A percentile compares a stretch with the other conserved stretches of the same genome.
These are phyloP conservation scores for Singerocomus inundabilis DNA, from an alignment of 1,284 basidiomycete species.

Conservation along the genomic window DNA sequence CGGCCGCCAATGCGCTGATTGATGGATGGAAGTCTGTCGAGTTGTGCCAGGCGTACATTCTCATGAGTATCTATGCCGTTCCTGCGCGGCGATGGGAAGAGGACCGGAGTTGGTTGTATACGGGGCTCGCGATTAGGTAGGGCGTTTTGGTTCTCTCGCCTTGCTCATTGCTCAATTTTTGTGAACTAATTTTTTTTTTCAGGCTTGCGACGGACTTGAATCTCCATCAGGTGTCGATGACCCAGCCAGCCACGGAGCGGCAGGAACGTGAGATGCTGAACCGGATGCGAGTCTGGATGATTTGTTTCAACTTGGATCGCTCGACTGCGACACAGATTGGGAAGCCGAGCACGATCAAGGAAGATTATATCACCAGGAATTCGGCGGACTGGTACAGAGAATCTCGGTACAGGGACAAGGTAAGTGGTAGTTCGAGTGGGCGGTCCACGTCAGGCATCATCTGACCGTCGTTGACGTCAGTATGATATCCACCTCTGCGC, in stretches of 20 bases:
- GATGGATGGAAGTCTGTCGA: slow-evolving; percentile 76
- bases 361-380: slow-evolving; percentile 76
- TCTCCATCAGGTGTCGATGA: slow-evolving; percentile 64
- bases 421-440: no score
- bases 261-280: slow-evolving; percentile 82
- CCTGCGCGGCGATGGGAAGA: slow-evolving; percentile 82
- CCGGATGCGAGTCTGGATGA: slow-evolving; percentile 79
- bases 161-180: not conserved
- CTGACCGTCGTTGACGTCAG: no score
- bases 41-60: slow-evolving; percentile 60
- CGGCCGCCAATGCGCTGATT: slow-evolving; percentile 74
- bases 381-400: slow-evolving; percentile 76
- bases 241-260: slow-evolving; percentile 58
- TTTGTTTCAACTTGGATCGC: slow-evolving; percentile 82
- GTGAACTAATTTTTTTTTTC: not conserved
- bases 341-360: slow-evolving; percentile 82
- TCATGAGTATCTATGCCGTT: slow-evolving; percentile 77
- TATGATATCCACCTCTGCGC: slow-evolving; percentile 74
- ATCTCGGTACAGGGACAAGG: slow-evolving; percentile 59
- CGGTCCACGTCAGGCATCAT: no score
- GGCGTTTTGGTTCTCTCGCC: slow-evolving; percentile 1
- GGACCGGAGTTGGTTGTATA: slow-evolving; percentile 80
- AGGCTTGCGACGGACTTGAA: slow-evolving; percentile 84
- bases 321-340: slow-evolving; percentile 85
- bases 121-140: slow-evolving; percentile 74